A percentile compares a stretch with the other conserved stretches of the same genome.
Conservation (phyloP, 2,329 filamentous ascomycete species). For the Ascochyta rabiei region DNA sequence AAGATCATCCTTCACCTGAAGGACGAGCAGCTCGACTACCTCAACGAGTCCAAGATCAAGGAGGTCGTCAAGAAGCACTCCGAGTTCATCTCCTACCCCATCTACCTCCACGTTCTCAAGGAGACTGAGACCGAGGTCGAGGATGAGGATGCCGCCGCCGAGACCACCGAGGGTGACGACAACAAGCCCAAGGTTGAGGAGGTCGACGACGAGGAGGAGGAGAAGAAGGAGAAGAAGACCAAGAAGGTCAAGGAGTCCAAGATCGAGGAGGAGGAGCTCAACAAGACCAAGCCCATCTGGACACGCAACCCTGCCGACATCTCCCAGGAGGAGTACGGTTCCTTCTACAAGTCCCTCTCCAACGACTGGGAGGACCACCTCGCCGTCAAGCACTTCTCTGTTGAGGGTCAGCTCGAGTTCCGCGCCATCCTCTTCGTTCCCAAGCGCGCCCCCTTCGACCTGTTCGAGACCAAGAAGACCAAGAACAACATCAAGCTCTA, state of each 20-base stretch:
- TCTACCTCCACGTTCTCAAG: constrained; percentile 99
- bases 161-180: constrained; percentile 75
- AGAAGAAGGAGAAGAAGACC: constrained; percentile 93
- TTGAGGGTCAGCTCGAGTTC: constrained; percentile 99
- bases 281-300: constrained; percentile 99
- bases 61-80: constrained; percentile 99
- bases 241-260: constrained; percentile 99
- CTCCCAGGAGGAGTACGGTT: constrained; percentile 91
- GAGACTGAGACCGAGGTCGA: constrained; percentile 99
- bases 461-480: constrained; percentile 99
- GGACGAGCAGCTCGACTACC: constrained; percentile 98
- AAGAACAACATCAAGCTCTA: constrained; percentile 99
- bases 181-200: constrained; percentile 98
- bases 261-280: constrained; percentile 99
- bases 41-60: constrained; percentile 99
- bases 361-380: constrained; percentile 99
- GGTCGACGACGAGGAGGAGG: constrained; percentile 82
- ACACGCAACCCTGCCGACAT: constrained; percentile 97
- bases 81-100: constrained; percentile 99
- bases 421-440: constrained; percentile 99
- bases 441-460: constrained; percentile 98
- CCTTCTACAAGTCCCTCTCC: constrained; percentile 99
- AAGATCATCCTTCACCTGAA: constrained; percentile 99
- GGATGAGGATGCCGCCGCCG: constrained; percentile 80
- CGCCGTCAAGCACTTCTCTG: constrained; percentile 99